Conservation (phyloP, 257 asterid species). For the Plantago elongata region DNA sequence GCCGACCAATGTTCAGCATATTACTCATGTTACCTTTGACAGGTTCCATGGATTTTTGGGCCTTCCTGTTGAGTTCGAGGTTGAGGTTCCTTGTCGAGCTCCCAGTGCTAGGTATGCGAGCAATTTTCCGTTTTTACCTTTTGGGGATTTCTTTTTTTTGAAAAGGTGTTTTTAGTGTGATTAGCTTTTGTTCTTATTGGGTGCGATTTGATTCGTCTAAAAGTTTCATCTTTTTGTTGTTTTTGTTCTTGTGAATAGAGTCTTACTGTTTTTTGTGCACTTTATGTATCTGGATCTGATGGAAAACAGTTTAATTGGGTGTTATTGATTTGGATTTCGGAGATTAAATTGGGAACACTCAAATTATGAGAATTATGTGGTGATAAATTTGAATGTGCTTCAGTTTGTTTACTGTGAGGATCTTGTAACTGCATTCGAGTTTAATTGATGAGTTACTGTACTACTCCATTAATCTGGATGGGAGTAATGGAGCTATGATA, state of each 20-base stretch:
- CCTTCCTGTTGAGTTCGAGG: constrained; percentile 86
- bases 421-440: constrained; percentile 11
- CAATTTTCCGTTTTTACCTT: neutral
- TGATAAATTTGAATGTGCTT: constrained; percentile 13
- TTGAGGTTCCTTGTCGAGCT: constrained; percentile 75
- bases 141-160: neutral
- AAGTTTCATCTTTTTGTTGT: neutral
- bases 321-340: neutral
- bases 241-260: neutral
- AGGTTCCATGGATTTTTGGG: constrained; percentile 91
- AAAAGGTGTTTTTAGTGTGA: neutral
- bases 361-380: constrained; percentile 12
- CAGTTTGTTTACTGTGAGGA: constrained; percentile 3
- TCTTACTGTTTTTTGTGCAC: neutral
- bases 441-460: constrained; percentile 3
- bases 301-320: neutral
- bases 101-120: constrained; percentile 88
- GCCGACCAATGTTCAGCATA: constrained; percentile 91
- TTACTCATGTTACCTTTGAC: constrained; percentile 90
- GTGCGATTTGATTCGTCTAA: constrained; percentile 1
- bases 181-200: neutral
- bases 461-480: neutral
- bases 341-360: constrained; percentile 11
- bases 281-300: constrained; percentile 11
- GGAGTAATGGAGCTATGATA: constrained; percentile 1